Evolutionary conservation across 495 filamentous ascomycete species (phyloP), one percentile per base, ranked within the genome.

Genomic region (Amniculicola lignicola): DNA sequence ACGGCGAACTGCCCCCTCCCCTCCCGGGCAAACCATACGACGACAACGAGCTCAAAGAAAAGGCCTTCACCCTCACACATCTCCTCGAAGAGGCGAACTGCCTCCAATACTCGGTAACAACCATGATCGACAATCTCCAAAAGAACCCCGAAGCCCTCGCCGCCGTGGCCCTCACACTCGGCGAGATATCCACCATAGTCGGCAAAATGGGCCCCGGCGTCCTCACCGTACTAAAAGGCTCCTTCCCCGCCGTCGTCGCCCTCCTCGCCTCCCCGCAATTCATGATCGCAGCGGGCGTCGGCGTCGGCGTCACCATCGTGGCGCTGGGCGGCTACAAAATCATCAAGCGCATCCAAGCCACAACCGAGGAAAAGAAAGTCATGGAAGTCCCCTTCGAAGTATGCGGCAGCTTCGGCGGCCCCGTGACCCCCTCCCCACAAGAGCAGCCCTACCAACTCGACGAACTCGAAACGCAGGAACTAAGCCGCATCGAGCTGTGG

Each of bases 281-380:
- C 66, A 76, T 95, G 28, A 95, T 98, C 57, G 88, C 92, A 18
- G 88, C 87, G 14, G 88, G 93, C 16, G 82, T 96, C 21, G 90
- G 87, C 0, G 81, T 94, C 0, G 91, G 90, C 12, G 86, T 92
- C 12, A 96, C 90, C 0, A 82, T 98, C 3, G 85, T 98, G 61
- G 90, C 93, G 73, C 84, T 98, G 47, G 93, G 93, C 35, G 93
- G 93, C 12, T 96, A 88, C 79, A 96, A 93, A 75, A 96, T 98
- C 65, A 83, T 98, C 73, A 94, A 95, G 75, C 83, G 83, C 63
- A 85, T 96, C 59, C 72, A 78, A 1, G 69, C 70, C 5, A 73
- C 74, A 54, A 75, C 77, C 25, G 75, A 78, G 50, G 75, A 75
- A 23, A 66, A 65, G 23, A 63, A 64, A 1, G 66, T 11, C 15